These are phyloP conservation scores for Xylaria scruposa DNA, from an alignment of 495 filamentous ascomycete genomes.

Conservation along the genomic window DNA sequence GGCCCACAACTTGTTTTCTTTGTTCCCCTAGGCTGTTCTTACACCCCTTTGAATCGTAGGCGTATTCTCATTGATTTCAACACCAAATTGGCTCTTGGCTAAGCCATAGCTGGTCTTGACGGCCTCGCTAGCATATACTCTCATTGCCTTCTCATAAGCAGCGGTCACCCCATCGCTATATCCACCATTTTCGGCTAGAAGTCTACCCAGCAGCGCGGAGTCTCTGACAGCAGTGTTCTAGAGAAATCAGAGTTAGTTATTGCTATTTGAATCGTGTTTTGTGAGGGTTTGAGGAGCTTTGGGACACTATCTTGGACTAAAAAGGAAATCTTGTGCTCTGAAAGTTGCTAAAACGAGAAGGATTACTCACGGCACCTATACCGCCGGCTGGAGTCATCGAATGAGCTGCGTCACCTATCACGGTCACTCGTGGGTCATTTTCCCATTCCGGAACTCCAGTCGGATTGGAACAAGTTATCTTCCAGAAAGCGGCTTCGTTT, in stretches of 20 bases:
- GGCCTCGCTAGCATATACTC: constrained; percentile 59
- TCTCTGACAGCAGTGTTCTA: constrained; percentile 64
- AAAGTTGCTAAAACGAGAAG: no score
- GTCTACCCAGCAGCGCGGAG: constrained; percentile 54
- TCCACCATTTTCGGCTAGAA: constrained; percentile 53
- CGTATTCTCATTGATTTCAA: constrained; percentile 49
- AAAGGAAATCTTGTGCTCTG: no score
- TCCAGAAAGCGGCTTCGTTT: constrained; percentile 61
- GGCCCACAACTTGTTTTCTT: not conserved
- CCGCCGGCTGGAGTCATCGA: constrained; percentile 59
- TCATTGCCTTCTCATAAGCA: constrained; percentile 62
- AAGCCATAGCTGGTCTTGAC: constrained; percentile 53
- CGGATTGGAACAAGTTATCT: constrained; percentile 62
- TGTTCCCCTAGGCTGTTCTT: not conserved
- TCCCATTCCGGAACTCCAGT: constrained; percentile 57
- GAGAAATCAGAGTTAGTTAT: not conserved
- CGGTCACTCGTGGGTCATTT: constrained; percentile 60
- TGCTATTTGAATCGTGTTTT: no score
- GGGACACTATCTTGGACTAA: no score
- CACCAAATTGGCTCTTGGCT: constrained; percentile 46
- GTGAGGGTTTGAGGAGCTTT: no score
- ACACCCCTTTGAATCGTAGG: constrained; percentile 21
- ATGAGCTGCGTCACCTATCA: constrained; percentile 67
- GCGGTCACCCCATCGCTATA: constrained; percentile 52
- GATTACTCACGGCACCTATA: not conserved